A percentile compares a stretch with the other conserved stretches of the same genome.
These are phyloP conservation scores for Persicaria maculosa DNA, from an alignment of 148 eudicot species.

Conservation along the genomic window DNA sequence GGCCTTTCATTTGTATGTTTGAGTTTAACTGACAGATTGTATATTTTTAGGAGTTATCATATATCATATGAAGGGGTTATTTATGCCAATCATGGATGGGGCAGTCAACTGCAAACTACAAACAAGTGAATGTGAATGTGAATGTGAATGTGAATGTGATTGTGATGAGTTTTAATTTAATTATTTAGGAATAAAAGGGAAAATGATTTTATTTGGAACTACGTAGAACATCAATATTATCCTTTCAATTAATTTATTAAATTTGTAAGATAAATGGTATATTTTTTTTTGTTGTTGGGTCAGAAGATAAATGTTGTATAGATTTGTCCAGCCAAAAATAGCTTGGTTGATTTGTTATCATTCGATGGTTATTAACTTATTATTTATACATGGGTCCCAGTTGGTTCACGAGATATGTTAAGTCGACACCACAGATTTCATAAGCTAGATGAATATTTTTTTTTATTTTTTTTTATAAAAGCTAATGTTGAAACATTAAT, in stretches of 20 bases:
- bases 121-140: constrained; percentile 36
- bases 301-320: not conserved
- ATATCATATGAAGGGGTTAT: constrained; percentile 18
- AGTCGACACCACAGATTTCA: constrained; percentile 33
- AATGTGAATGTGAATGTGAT: too few relatives aligned
- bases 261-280: too few relatives aligned
- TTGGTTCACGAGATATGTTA: constrained; percentile 56
- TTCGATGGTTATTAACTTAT: constrained; percentile 11
- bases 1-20: not conserved
- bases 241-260: not conserved
- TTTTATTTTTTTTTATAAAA: too few relatives aligned
- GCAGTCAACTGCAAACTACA: constrained; percentile 64
- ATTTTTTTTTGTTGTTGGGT: too few relatives aligned
- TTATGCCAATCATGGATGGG: constrained; percentile 57
- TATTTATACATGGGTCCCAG: constrained; percentile 24
- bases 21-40: constrained; percentile 19
- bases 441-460: constrained; percentile 17
- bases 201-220: not conserved
- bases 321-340: not conserved
- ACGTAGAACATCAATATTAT: not conserved
- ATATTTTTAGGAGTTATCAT: constrained; percentile 19
- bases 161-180: constrained; percentile 11
- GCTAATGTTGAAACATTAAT: too few relatives aligned
- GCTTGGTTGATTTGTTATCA: constrained; percentile 20
- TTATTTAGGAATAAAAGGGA: not conserved